Percentiles rank a stretch among this genome's conserved stretches.
Conservation (phyloP, 495 filamentous ascomycete genomes). For the Penicillium fimorum region DNA sequence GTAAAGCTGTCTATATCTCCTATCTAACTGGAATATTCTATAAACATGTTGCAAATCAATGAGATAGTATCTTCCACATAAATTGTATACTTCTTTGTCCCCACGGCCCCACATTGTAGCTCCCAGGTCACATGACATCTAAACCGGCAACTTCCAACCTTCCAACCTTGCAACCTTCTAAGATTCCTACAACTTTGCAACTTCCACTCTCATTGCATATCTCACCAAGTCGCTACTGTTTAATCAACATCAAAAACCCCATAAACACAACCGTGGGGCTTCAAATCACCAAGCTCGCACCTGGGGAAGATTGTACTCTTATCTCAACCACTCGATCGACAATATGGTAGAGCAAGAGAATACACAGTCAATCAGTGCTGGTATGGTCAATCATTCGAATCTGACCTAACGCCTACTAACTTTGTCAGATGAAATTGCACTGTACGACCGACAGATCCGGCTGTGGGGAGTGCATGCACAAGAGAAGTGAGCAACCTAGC, state of each 20-base stretch:
- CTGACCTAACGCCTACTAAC: neutral
- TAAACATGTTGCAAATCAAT: neutral
- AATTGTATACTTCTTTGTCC: conserved; percentile 11
- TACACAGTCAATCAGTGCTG: conserved; percentile 52
- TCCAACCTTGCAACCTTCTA: neutral
- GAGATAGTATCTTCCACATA: neutral
- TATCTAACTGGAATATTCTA: neutral
- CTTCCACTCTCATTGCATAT: neutral
- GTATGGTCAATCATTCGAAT: conserved; percentile 26
- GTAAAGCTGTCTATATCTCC: neutral
- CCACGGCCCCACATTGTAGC: conserved; percentile 7
- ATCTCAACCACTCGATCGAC: conserved; percentile 1
- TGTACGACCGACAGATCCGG: conserved; percentile 98
- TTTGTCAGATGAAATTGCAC: conserved; percentile 82
- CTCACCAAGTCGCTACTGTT: neutral
- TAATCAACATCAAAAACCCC: neutral
- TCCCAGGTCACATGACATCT: conserved; percentile 7
- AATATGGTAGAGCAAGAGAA: conserved; percentile 36
- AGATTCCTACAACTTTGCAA: neutral
- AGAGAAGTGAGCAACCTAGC: conserved; percentile 54
- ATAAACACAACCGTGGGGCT: neutral
- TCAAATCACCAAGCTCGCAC: neutral
- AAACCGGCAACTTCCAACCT: neutral
- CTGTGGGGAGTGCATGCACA: conserved; percentile 97
- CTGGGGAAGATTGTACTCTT: neutral